Evolutionary conservation across 1,139 yeast species (phyloP), one percentile per base, ranked within the genome.

Genomic region (Blastobotrys ciferrii): DNA sequence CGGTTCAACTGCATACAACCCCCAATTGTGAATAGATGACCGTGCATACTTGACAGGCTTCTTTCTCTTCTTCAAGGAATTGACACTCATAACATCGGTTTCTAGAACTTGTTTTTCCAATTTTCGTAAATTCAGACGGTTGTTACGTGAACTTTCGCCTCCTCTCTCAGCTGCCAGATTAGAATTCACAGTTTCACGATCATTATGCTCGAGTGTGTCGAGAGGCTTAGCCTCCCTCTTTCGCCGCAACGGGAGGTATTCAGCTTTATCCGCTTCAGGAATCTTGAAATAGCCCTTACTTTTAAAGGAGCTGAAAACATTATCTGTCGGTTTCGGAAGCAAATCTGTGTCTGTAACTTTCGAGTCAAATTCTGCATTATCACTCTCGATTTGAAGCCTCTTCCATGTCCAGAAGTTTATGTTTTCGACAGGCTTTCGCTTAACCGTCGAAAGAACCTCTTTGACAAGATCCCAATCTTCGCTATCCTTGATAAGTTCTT

Each of bases 21-120:
- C 99, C 98, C 98, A 92, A 62, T 92, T 89, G 65, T 94, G 98
- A 60, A 92, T 92, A 0, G 97, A 95, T 1, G 98, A 89, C 49
- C 98, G 74, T 0, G 98, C 97, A 73, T 91, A 91, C 14, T 94
- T 85, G 11, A 92, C 97, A 0, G 96, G 96, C 65, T 92, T 92
- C 66, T 85, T 88, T 53, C 98, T 78, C 65, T 88, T 88, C 56
- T 89, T 87, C 59, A 91, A 76, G 60, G 81, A 86, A 42, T 87
- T 84, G 68, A 88, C 76, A 49, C 87, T 83, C 57, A 87, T 70
- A 4, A 86, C 78, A 60, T 88, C 96, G 0, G 94, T 84, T 59
- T 88, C 96, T 55, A 88, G 75, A 42, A 89, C 84, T 65, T 89
- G 96, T 9, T 95, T 96, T 1, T 89, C 96, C 63, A 88, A 82